These are phyloP conservation scores for Coniella vitis DNA, from an alignment of 2,329 filamentous ascomycete genomes.

Conservation along the genomic window DNA sequence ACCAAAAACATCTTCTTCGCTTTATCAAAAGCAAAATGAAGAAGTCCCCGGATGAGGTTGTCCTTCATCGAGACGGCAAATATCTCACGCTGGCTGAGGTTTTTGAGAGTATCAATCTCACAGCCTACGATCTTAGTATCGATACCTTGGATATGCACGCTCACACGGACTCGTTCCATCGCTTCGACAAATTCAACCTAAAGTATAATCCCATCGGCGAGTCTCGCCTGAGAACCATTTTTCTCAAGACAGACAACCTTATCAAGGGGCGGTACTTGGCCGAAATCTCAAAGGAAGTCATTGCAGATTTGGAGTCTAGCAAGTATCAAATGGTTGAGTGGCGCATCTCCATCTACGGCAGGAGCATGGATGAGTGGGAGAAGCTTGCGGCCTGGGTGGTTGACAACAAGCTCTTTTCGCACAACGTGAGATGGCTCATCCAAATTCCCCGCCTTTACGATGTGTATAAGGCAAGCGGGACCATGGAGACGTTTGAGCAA, in stretches of 20 bases:
- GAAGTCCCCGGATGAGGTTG: conserved; percentile 90
- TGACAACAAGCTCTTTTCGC: conserved; percentile 96
- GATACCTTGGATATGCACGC: conserved; percentile 99
- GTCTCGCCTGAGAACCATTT: conserved; percentile 92
- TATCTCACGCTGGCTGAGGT: conserved; percentile 87
- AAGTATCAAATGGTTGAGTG: conserved; percentile 99
- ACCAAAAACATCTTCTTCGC: conserved; percentile 93
- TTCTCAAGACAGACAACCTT: conserved; percentile 96
- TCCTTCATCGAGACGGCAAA: conserved; percentile 86
- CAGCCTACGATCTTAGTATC: conserved; percentile 94
- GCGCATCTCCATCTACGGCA: conserved; percentile 96
- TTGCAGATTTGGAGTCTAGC: conserved; percentile 92
- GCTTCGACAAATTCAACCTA: conserved; percentile 98
- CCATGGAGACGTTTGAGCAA: conserved; percentile 87
- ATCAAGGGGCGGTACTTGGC: conserved; percentile 93
- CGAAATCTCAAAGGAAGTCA: conserved; percentile 97
- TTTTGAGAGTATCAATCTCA: conserved; percentile 94
- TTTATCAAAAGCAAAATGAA: conserved; percentile 99
- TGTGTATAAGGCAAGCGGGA: conserved; percentile 82
- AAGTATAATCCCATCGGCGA: conserved; percentile 98
- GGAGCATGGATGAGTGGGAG: conserved; percentile 90
- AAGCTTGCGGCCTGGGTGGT: conserved; percentile 96
- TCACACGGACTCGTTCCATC: conserved; percentile 95
- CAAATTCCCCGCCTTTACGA: conserved; percentile 93
- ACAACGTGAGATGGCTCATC: conserved; percentile 95